Base-by-base conservation (phyloP, 768 basidiomycete species). In the Candolleomyces efflorescens region DNA sequence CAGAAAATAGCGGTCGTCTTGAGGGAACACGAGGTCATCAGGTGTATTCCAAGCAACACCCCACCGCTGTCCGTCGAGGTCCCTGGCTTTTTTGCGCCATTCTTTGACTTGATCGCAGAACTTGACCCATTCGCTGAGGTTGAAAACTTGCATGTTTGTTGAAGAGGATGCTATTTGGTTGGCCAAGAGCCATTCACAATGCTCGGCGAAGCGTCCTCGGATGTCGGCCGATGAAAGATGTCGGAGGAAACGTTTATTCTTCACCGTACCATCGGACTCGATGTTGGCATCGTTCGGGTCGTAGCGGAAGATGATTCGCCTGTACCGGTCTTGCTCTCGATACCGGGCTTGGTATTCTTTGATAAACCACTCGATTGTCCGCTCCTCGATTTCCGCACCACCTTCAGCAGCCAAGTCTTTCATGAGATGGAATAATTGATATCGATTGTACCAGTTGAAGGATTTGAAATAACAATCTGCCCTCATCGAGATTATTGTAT, bases 121-220 rank as follows among this genome's bases (percentile, higher is more conserved):
- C n/a, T 38, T 23, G 3, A 54, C 53, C 51, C 51, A 59, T 23
- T 18, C 27, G 17, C 3, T 17, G 5, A 43, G 12, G 36, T 54
- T 22, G 20, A 59, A 53, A 24, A 41, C 4, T 20, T 59, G 20
- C 6, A 26, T 26, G 15, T 24, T 3, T 3, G 23, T 11, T 1
- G 51, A 53, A 0, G 53, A 13, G 13, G 37, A 26, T 22, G 58
- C 58, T 11, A 59, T 53, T 36, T 59, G 58, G 23, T 59, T 59
- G n/a, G 58, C 58, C 15, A 59, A 27, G n/a, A 59, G 36, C 52
- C 58, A 53, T 36, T 59, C 58, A 10, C 44, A 53, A 10, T 59
- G 52, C 11, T 37, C 46, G 15, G 52, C 58, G 18, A 59, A 53
- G 9, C 51, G 44, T 18, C 41, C 51, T 18, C 13, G 11, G 11